phyloP scores from a whole-genome alignment of 2,329 filamentous ascomycete genomes.

The Ophiostoma novo-ulmi region DNA sequence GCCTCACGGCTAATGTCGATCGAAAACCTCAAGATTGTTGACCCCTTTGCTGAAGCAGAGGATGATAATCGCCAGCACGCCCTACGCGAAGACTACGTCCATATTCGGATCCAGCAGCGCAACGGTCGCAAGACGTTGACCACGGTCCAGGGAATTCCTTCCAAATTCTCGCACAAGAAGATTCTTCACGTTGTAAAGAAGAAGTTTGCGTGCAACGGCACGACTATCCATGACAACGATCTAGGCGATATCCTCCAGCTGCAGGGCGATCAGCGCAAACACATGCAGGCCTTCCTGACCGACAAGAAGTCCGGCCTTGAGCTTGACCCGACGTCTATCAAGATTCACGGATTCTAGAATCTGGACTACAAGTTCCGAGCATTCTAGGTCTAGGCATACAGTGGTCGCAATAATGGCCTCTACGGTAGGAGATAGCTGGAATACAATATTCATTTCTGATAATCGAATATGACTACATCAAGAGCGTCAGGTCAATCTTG shows the following conservation, averaged over 20 bases:
- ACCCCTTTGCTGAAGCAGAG: slow-evolving; percentile 93
- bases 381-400: background rate
- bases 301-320: slow-evolving; percentile 92
- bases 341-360: slow-evolving; percentile 67
- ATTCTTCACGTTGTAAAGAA: slow-evolving; percentile 62
- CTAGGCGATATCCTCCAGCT: slow-evolving; percentile 91
- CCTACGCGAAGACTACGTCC: slow-evolving; percentile 94
- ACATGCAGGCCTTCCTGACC: slow-evolving; percentile 94
- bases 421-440: background rate
- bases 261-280: slow-evolving; percentile 97
- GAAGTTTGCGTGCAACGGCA: slow-evolving; percentile 92
- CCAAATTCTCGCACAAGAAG: slow-evolving; percentile 99
- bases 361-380: too few species aligned
- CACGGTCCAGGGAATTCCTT: slow-evolving; percentile 95
- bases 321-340: slow-evolving; percentile 93
- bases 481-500: background rate
- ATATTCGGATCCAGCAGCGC: slow-evolving; percentile 99
- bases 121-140: slow-evolving; percentile 99
- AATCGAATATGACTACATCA: background rate
- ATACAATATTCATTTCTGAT: background rate
- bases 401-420: background rate
- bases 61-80: slow-evolving; percentile 84
- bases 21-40: slow-evolving; percentile 94
- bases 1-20: slow-evolving; percentile 63
- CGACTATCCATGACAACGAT: slow-evolving; percentile 58